Evolutionary conservation across 352 stramenopile species (phyloP).

Genomic region (Phytophthora boehmeriae): DNA sequence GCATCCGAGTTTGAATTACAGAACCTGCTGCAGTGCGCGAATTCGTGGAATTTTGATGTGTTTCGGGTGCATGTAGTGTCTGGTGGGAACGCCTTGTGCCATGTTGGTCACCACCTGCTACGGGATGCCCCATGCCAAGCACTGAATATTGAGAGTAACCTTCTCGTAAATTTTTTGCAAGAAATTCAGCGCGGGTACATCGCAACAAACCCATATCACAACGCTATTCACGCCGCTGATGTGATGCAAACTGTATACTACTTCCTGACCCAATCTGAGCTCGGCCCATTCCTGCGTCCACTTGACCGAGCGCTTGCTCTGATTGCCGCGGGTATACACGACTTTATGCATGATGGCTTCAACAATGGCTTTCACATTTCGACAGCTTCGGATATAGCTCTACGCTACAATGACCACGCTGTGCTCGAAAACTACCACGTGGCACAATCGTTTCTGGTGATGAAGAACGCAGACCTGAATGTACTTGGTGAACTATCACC

Average conservation of each 20-base stretch:
- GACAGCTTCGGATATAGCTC: conserved; percentile 83
- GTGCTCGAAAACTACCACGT: conserved; percentile 92
- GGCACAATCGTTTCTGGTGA: conserved; percentile 88
- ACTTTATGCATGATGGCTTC: conserved; percentile 91
- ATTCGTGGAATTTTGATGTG: conserved; percentile 79
- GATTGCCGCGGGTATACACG: conserved; percentile 84
- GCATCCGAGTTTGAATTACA: conserved; percentile 75
- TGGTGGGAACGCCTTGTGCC: conserved; percentile 70
- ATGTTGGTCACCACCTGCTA: conserved; percentile 81
- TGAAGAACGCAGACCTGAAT: conserved; percentile 89
- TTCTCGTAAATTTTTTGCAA: conserved; percentile 77
- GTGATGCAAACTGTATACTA: conserved; percentile 91
- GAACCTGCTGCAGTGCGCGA: conserved; percentile 58
- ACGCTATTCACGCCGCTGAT: conserved; percentile 88
- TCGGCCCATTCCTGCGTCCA: conserved; percentile 76
- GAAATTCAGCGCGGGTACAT: conserved; percentile 88
- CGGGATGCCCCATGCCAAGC: conserved; percentile 62
- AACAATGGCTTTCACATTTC: conserved; percentile 92
- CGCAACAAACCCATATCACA: conserved; percentile 89
- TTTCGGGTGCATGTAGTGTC: conserved; percentile 77
- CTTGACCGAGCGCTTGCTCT: conserved; percentile 78
- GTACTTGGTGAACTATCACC: conserved; percentile 73
- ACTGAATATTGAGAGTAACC: conserved; percentile 62
- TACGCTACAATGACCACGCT: conserved; percentile 90
- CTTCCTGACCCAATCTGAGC: conserved; percentile 78